Percentiles rank a stretch among this genome's conserved stretches.
These are phyloP conservation scores for Rhodomyrtus tomentosa DNA, from an alignment of 345 rosid species.

Conservation along the genomic window DNA sequence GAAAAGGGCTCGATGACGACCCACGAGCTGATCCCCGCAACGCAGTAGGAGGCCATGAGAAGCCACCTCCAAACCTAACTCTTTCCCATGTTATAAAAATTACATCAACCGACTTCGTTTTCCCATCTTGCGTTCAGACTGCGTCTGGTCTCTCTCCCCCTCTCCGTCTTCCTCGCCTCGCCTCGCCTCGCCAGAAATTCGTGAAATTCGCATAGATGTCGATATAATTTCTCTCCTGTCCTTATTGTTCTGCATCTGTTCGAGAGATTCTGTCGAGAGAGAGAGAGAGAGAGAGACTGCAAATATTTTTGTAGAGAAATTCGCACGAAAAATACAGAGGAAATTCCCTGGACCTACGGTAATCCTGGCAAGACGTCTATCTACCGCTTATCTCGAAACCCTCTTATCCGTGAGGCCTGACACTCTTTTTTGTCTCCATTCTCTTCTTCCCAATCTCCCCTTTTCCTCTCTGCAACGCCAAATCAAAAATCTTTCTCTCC, in stretches of 20 bases:
- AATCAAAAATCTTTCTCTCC: not conserved
- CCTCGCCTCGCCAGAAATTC: not conserved
- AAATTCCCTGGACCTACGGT: slow-evolving; percentile 29
- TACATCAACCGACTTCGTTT: not conserved
- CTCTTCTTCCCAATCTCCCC: not conserved
- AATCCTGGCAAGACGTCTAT: slow-evolving; percentile 23
- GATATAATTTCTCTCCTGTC: not conserved
- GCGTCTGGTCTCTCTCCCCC: not conserved
- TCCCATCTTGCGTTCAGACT: not conserved
- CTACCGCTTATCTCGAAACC: slow-evolving; percentile 38
- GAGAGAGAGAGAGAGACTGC: not conserved
- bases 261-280: not conserved
- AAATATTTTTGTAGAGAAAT: not conserved
- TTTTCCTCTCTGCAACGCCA: not conserved
- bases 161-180: not conserved
- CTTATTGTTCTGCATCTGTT: not conserved
- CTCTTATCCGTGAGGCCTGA: slow-evolving; percentile 31
- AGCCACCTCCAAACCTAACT: not conserved
- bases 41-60: not conserved
- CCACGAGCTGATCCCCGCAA: not conserved
- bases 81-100: not conserved
- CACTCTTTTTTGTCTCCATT: not conserved
- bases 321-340: not conserved
- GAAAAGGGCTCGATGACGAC: not conserved
- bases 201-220: not conserved